Base-by-base conservation (phyloP, 768 basidiomycete species). In the Mycena sanguinolenta region DNA sequence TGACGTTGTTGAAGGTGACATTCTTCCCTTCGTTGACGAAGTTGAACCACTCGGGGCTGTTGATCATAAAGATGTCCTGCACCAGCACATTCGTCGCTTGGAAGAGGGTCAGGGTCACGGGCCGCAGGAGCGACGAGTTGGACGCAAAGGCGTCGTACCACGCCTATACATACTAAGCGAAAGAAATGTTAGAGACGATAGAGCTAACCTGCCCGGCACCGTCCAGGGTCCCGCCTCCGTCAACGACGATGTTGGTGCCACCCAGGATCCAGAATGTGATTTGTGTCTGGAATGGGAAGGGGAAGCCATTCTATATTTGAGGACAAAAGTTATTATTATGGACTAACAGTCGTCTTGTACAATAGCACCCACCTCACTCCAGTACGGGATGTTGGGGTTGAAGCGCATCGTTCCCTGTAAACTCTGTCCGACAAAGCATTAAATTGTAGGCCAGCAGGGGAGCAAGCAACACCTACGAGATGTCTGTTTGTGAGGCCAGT, bases 201-300 rank as follows among this genome's bases (percentile, higher is more conserved):
- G 58, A 52, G 65, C 85, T 62, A 70, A 87, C 87, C 79, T 91
- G 90, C 17, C 91, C 91, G 36, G 86, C 84, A 21, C 90, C 91
- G 75, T 91, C 89, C 21, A 92, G 81, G 3, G 88, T 89, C 14
- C 91, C 91, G 39, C 90, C 90, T 9, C 91, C 90, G 63, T 86
- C 84, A 25, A 89, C 74, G 10, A 79, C 36, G 46, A 88, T 80
- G 66, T 87, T 85, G 34, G 81, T 77, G 7, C 88, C 88, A 32
- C 88, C 87, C 3, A 89, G 76, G 5, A 88, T 78, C 88, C 88
- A 91, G 74, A 88, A 88, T 6, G 87, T 84, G 28, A 85, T 76
- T 72, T 88, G 86, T 0, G 82, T 85, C 74, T 89, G 88, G 79
- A 88, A 90, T 19, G 84, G 78, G 63, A 89, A 85, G 62, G 81